A percentile compares a stretch with the other conserved stretches of the same genome.
Conservation (phyloP, 2,329 filamentous ascomycete species). For the Sclerotinia trifoliorum region DNA sequence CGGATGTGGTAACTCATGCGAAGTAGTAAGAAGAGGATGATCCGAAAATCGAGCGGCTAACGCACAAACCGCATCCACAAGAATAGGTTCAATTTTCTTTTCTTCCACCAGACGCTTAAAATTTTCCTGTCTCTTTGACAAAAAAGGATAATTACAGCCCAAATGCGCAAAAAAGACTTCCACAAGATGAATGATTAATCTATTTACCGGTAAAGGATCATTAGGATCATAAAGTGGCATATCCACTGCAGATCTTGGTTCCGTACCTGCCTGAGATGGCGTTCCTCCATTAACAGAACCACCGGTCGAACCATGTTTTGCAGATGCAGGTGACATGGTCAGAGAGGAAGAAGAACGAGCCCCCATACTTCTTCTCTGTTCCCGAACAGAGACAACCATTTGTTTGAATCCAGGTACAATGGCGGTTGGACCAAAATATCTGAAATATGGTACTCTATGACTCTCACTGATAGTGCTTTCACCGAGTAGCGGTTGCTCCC, state of each 20-base stretch:
- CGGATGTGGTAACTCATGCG: conserved; percentile 49
- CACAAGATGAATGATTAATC: conserved; percentile 72
- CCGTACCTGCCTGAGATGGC: conserved; percentile 30
- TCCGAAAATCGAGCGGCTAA: conserved; percentile 75
- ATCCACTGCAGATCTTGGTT: conserved; percentile 38
- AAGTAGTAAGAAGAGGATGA: conserved; percentile 51
- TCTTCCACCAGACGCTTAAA: conserved; percentile 77
- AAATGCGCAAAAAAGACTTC: conserved; percentile 79
- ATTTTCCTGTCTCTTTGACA: conserved; percentile 60
- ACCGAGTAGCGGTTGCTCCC: conserved; percentile 2
- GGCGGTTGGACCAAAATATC: conserved; percentile 87
- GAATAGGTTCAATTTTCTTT: conserved; percentile 51
- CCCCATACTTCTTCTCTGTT: conserved; percentile 58
- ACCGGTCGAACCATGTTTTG: conserved; percentile 26
- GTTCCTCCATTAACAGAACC: conserved; percentile 29
- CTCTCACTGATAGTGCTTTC: conserved; percentile 44
- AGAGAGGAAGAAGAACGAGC: conserved; percentile 31
- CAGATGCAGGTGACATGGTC: conserved; percentile 35
- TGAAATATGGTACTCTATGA: conserved; percentile 79
- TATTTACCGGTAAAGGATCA: conserved; percentile 67
- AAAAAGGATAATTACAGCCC: conserved; percentile 82
- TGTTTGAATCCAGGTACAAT: conserved; percentile 92
- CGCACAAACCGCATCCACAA: conserved; percentile 84
- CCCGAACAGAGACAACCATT: conserved; percentile 78
- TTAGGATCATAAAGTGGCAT: conserved; percentile 75